phyloP scores from a whole-genome alignment of 2,329 filamentous ascomycete genomes.

The Colletotrichum spinosum region DNA sequence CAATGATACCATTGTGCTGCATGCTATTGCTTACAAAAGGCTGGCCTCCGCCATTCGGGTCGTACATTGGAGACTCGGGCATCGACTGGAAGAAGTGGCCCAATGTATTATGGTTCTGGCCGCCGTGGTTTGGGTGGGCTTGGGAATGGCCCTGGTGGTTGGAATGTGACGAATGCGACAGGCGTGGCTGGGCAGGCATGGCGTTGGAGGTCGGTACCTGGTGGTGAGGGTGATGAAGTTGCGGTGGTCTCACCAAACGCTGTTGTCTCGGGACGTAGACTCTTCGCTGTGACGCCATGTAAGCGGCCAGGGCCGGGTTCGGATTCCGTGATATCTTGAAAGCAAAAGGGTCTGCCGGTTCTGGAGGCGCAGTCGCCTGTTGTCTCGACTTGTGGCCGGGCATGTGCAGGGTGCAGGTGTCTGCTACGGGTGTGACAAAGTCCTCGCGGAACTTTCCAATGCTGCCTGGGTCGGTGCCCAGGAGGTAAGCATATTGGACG shows the following conservation, averaged over 20 bases:
- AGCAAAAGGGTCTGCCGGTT: constrained; percentile 46
- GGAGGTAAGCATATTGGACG: constrained; percentile 52
- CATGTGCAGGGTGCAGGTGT: constrained; percentile 50
- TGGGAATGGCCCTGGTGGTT: constrained; percentile 27
- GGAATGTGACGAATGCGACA: constrained; percentile 33
- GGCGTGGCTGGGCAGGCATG: constrained; percentile 35
- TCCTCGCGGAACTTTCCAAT: constrained; percentile 45
- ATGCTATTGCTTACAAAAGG: constrained; percentile 22
- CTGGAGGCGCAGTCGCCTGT: constrained; percentile 21
- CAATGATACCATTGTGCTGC: constrained; percentile 47
- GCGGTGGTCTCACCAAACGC: constrained; percentile 30
- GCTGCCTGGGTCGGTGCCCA: constrained; percentile 49
- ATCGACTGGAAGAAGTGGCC: constrained; percentile 37
- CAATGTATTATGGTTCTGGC: constrained; percentile 25
- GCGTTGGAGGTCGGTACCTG: constrained; percentile 34
- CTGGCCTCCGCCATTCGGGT: constrained; percentile 28
- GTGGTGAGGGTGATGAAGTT: constrained; percentile 35
- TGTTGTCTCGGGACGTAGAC: constrained; percentile 43
- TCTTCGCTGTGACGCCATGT: constrained; percentile 50
- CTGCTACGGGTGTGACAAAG: constrained; percentile 50
- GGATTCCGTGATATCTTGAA: constrained; percentile 51
- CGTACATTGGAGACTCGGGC: constrained; percentile 37
- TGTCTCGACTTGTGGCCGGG: constrained; percentile 47
- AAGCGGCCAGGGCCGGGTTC: constrained; percentile 49
- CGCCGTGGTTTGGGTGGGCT: constrained; percentile 12